These are phyloP conservation scores for Sarocladiaceae sp. DNA, from an alignment of 2,329 filamentous ascomycete genomes.

Conservation along the genomic window DNA sequence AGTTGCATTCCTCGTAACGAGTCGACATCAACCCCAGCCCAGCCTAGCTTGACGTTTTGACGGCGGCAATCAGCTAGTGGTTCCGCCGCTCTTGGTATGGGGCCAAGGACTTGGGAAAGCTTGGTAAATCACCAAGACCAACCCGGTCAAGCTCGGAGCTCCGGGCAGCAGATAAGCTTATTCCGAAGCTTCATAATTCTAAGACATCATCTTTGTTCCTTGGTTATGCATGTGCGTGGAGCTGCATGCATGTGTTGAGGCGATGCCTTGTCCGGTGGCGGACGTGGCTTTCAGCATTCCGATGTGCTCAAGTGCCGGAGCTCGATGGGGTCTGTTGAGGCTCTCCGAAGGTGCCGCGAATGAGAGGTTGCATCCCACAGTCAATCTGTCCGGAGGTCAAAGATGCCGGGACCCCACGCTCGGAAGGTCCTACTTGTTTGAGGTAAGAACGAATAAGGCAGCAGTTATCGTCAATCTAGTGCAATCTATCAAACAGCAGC, in stretches of 20 bases:
- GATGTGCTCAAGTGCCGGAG: background rate
- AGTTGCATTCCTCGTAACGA: background rate
- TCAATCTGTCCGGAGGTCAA: background rate
- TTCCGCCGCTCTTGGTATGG: background rate
- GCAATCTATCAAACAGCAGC: background rate
- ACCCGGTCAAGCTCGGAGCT: constrained; percentile 3
- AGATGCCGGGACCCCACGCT: constrained; percentile 1
- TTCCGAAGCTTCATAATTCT: background rate
- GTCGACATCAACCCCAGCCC: too few species aligned
- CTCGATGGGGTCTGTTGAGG: background rate
- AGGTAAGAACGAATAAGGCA: background rate
- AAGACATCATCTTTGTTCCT: background rate
- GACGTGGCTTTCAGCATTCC: background rate
- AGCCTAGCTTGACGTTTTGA: background rate
- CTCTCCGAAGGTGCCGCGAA: constrained; percentile 3
- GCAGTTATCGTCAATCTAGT: background rate
- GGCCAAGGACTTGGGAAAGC: constrained; percentile 1
- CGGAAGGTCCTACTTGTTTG: constrained; percentile 6
- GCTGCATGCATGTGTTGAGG: background rate
- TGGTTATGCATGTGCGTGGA: constrained; percentile 3
- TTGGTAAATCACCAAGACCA: constrained; percentile 3
- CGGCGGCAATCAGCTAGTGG: background rate
- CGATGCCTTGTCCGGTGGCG: constrained; percentile 1
- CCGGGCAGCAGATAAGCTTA: constrained; percentile 7
- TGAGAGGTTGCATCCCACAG: constrained; percentile 1